Percentiles rank a stretch among this genome's conserved stretches.
phyloP scores from a whole-genome alignment of 352 stramenopile genomes.

The Phytophthora idaei region DNA sequence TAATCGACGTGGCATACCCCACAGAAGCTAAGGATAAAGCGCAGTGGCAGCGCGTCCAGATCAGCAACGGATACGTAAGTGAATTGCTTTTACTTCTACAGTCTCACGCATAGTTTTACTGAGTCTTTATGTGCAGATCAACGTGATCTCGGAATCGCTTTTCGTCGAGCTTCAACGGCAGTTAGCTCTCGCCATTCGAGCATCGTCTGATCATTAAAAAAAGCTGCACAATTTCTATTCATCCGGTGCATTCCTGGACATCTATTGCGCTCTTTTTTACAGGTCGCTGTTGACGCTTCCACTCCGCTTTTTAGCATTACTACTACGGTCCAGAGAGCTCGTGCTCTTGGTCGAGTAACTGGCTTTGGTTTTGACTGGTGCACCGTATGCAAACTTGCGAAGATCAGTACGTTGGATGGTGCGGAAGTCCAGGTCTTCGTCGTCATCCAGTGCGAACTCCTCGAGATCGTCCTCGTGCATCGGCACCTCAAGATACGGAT shows the following conservation, averaged over 20 bases:
- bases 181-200: slow-evolving; percentile 5
- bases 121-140: slow-evolving; percentile 19
- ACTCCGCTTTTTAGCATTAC: slow-evolving; percentile 35
- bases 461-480: slow-evolving; percentile 79
- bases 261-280: slow-evolving; percentile 26
- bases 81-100: too few species aligned
- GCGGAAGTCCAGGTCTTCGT: slow-evolving; percentile 54
- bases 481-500: slow-evolving; percentile 91
- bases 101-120: background rate
- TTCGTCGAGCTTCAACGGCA: slow-evolving; percentile 22
- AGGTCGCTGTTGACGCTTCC: slow-evolving; percentile 33
- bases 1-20: slow-evolving; percentile 57
- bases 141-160: slow-evolving; percentile 26
- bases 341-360: slow-evolving; percentile 18
- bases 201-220: slow-evolving; percentile 8
- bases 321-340: slow-evolving; percentile 4
- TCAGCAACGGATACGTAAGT: slow-evolving; percentile 64
- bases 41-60: slow-evolving; percentile 40
- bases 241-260: background rate
- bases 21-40: slow-evolving; percentile 14
- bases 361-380: slow-evolving; percentile 27
- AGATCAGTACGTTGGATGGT: slow-evolving; percentile 43
- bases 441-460: slow-evolving; percentile 69
- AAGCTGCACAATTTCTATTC: slow-evolving; percentile 25
- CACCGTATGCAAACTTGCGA: slow-evolving; percentile 35